Evolutionary conservation across 2,329 filamentous ascomycete species (phyloP).

Genomic region (Paramyrothecium sp.): DNA sequence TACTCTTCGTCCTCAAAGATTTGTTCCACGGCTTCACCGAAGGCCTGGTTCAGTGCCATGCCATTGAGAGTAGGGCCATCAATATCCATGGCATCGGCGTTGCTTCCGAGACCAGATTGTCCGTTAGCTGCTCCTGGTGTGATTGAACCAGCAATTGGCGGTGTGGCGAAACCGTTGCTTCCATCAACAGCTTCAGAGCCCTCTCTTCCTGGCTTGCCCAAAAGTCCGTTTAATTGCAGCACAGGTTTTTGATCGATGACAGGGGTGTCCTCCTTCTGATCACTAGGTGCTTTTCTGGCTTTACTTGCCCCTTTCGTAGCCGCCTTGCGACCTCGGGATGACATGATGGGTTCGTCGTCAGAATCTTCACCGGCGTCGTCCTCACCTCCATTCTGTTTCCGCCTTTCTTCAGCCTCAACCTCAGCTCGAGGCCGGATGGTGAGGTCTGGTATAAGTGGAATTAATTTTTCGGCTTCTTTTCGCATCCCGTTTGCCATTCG

Average conservation of each 20-base stretch:
- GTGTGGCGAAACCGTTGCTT: conserved; percentile 84
- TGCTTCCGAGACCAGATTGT: conserved; percentile 64
- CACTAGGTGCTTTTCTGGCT: conserved; percentile 70
- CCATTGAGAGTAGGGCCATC: conserved; percentile 73
- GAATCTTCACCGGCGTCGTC: conserved; percentile 86
- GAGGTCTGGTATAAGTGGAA: conserved; percentile 91
- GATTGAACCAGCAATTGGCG: conserved; percentile 69
- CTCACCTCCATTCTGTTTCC: conserved; percentile 82
- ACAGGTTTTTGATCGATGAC: conserved; percentile 71
- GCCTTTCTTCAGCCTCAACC: conserved; percentile 83
- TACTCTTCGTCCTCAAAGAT: conserved; percentile 90
- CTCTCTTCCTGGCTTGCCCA: conserved; percentile 57
- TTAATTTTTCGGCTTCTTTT: conserved; percentile 95
- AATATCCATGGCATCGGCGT: conserved; percentile 82
- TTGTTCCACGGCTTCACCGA: conserved; percentile 69
- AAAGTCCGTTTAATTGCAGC: conserved; percentile 63
- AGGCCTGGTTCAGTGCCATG: conserved; percentile 60
- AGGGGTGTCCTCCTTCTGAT: conserved; percentile 77
- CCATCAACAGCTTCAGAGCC: conserved; percentile 80
- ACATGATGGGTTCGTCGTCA: conserved; percentile 98
- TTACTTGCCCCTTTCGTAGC: conserved; percentile 73
- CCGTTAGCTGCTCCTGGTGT: conserved; percentile 76
- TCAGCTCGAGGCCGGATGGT: conserved; percentile 87
- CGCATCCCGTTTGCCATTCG: conserved; percentile 96
- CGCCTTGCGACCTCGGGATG: conserved; percentile 87